Evolutionary conservation across 306 rosid genomes (phyloP).

Genomic region (Cucumis sativus): DNA sequence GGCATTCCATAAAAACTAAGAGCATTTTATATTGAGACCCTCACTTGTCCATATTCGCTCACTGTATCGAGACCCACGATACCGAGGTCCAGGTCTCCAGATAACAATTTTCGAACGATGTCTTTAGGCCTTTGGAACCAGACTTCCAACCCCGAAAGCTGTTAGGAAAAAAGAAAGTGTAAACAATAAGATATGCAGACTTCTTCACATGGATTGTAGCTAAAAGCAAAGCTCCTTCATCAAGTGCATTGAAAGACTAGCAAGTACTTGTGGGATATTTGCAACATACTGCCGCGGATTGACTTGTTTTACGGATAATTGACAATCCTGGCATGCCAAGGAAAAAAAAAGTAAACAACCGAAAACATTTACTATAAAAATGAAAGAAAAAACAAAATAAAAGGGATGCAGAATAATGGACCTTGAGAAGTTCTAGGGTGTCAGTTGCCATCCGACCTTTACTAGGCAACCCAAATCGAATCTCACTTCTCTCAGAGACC

Average conservation of each 20-base stretch:
- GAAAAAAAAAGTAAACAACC: background rate
- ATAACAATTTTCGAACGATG: conserved; percentile 60
- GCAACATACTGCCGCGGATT: conserved; percentile 91
- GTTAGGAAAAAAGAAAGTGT: background rate
- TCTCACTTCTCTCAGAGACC: conserved; percentile 27
- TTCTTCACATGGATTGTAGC: background rate
- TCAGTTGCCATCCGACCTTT: conserved; percentile 87
- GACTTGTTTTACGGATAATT: conserved; percentile 74
- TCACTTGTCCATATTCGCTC: conserved; percentile 65
- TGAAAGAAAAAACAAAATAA: background rate
- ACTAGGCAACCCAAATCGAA: conserved; percentile 79
- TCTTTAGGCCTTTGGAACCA: conserved; percentile 95
- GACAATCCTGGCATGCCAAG: conserved; percentile 41
- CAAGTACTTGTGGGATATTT: conserved; percentile 59
- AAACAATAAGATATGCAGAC: background rate
- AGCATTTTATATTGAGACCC: background rate
- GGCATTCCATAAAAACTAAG: background rate
- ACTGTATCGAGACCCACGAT: conserved; percentile 76
- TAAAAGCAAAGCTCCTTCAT: background rate
- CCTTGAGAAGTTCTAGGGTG: conserved; percentile 80
- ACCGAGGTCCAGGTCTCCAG: conserved; percentile 93
- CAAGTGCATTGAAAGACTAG: background rate
- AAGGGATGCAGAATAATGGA: background rate
- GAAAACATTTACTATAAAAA: background rate
- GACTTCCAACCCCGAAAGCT: conserved; percentile 72